Evolutionary conservation across 1,139 yeast genomes (phyloP).

Genomic region (Saccharomyces hybrid): DNA sequence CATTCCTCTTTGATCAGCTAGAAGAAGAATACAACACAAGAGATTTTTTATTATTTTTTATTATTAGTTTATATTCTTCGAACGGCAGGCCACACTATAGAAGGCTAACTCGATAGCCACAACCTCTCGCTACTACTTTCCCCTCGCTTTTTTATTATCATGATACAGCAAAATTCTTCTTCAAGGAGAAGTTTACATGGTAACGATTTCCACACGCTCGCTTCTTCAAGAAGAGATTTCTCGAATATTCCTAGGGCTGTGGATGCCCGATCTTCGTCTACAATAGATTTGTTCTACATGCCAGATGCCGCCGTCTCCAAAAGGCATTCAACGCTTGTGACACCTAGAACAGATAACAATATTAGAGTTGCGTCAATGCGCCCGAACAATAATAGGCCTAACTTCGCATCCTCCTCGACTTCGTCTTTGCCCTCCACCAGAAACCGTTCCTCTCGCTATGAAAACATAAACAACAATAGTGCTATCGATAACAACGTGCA

Average conservation of each 20-base stretch:
- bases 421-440: neutral
- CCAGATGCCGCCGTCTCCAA: neutral
- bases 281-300: neutral
- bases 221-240: neutral
- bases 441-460: neutral
- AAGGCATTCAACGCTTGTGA: neutral
- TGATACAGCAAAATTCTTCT: neutral
- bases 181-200: neutral
- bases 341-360: neutral
- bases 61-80: neutral
- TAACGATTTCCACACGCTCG: neutral
- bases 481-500: neutral
- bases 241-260: neutral
- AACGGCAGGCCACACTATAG: neutral
- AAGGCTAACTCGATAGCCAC: neutral
- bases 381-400: neutral
- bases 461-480: neutral
- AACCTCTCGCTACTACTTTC: neutral
- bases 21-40: neutral
- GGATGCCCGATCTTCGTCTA: neutral
- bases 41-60: neutral
- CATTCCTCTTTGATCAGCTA: neutral
- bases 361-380: neutral
- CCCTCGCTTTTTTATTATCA: neutral
- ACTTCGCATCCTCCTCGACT: neutral